These are phyloP conservation scores for Anthoceros angustus DNA, from an alignment of 225 moss, liverwort and hornwort genomes.

Conservation along the genomic window DNA sequence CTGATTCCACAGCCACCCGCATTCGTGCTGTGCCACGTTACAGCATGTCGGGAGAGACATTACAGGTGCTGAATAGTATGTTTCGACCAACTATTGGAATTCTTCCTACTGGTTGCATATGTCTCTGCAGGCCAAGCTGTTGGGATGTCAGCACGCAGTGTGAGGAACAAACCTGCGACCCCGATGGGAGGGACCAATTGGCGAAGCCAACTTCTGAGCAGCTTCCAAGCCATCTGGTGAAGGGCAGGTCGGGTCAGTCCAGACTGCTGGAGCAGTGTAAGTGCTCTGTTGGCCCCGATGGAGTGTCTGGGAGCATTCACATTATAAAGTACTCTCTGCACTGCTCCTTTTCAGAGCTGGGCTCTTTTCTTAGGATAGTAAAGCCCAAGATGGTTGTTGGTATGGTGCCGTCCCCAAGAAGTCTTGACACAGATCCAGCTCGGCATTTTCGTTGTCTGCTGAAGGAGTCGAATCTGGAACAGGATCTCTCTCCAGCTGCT, in stretches of 20 bases:
- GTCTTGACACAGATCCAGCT: not conserved
- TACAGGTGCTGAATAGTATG: not conserved
- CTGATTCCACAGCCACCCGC: conserved; percentile 1
- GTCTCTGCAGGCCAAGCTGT: not conserved
- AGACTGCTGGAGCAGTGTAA: not conserved
- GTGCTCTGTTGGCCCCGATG: not conserved
- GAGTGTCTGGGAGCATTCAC: not conserved
- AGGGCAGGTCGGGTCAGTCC: not conserved
- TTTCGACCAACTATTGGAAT: conserved; percentile 1
- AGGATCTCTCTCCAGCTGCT: not conserved
- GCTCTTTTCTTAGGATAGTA: not conserved
- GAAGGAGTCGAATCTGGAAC: not conserved
- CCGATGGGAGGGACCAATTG: not conserved
- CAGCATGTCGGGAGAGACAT: not conserved
- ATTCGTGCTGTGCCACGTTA: conserved; percentile 2
- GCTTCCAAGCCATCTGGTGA: not conserved
- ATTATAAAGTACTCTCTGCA: not conserved
- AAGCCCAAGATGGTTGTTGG: not conserved
- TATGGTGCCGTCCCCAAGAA: not conserved
- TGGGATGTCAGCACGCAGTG: not conserved
- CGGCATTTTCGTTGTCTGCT: not conserved
- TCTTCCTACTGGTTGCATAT: conserved; percentile 3
- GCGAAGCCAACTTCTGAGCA: not conserved
- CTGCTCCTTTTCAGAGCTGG: not conserved
- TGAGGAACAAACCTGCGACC: not conserved